Evolutionary conservation across 1,139 yeast species (phyloP).

Genomic region (Scheffersomyces illinoinensis): DNA sequence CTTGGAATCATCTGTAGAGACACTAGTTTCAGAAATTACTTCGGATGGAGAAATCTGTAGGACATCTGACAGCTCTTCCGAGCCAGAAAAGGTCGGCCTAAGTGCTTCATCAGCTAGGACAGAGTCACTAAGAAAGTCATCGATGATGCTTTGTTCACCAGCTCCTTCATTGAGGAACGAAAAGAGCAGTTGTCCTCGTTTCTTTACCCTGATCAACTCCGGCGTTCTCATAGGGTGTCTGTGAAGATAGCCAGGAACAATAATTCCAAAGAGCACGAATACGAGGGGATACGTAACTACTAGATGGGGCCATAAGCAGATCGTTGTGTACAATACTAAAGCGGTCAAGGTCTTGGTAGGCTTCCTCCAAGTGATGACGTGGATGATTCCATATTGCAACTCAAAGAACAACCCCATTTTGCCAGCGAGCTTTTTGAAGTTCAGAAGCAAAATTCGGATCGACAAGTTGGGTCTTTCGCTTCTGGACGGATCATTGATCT

Average conservation of each 20-base stretch:
- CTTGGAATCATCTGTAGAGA: conserved; percentile 11
- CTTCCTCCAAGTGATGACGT: conserved; percentile 61
- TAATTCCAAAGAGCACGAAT: conserved; percentile 54
- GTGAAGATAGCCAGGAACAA: conserved; percentile 70
- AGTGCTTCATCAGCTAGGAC: conserved; percentile 2
- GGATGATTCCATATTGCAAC: conserved; percentile 55
- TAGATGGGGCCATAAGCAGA: conserved; percentile 71
- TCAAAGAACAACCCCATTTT: conserved; percentile 55
- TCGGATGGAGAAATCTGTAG: background rate
- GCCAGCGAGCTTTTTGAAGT: conserved; percentile 53
- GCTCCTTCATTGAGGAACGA: conserved; percentile 46
- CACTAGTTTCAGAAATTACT: background rate
- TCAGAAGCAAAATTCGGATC: conserved; percentile 46
- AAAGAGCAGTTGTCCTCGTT: conserved; percentile 58
- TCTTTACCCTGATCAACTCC: conserved; percentile 42
- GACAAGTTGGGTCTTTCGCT: conserved; percentile 51
- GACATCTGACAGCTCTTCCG: background rate
- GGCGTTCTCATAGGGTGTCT: conserved; percentile 65
- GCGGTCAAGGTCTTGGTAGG: conserved; percentile 58
- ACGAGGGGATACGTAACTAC: conserved; percentile 65
- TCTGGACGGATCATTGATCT: conserved; percentile 48
- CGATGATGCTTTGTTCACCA: conserved; percentile 39
- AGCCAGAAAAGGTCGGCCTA: conserved; percentile 10
- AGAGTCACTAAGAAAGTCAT: conserved; percentile 31
- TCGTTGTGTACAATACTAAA: conserved; percentile 55